These are phyloP conservation scores for Kwoniella pini DNA, from an alignment of 768 basidiomycete species.

Conservation along the genomic window DNA sequence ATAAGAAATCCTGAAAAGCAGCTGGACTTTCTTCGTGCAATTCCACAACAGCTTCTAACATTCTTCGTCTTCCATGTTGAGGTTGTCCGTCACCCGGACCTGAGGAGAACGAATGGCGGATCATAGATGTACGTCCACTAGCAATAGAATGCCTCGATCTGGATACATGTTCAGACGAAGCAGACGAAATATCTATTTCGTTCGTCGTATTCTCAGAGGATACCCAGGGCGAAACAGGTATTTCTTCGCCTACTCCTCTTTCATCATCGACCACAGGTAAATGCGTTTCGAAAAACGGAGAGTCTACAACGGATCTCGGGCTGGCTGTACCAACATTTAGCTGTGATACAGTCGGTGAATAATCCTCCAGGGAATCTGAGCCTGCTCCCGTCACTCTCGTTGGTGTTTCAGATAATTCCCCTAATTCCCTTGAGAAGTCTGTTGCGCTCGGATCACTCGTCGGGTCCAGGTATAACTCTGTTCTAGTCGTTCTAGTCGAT, in stretches of 20 bases:
- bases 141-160: neutral
- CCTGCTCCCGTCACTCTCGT: neutral
- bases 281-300: too few relatives aligned
- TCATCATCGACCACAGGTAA: too few relatives aligned
- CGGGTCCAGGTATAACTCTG: conserved; percentile 35
- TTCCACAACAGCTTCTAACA: conserved; percentile 76
- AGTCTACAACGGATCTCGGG: too few relatives aligned
- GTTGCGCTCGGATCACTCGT: conserved; percentile 25
- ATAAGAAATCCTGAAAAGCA: conserved; percentile 90
- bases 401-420: conserved; percentile 30
- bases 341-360: too few relatives aligned
- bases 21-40: conserved; percentile 87
- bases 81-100: neutral
- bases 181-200: neutral
- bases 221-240: too few relatives aligned
- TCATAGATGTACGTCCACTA: conserved; percentile 17
- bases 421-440: conserved; percentile 33
- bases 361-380: conserved; percentile 9
- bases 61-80: neutral
- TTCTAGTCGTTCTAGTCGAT: too few relatives aligned
- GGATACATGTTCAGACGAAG: neutral
- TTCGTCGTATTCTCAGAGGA: neutral
- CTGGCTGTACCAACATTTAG: too few relatives aligned
- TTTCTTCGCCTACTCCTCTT: too few relatives aligned
- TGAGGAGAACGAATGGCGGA: conserved; percentile 36